Conservation (phyloP, 345 rosid species). For the Eucalyptus cladocalyx region DNA sequence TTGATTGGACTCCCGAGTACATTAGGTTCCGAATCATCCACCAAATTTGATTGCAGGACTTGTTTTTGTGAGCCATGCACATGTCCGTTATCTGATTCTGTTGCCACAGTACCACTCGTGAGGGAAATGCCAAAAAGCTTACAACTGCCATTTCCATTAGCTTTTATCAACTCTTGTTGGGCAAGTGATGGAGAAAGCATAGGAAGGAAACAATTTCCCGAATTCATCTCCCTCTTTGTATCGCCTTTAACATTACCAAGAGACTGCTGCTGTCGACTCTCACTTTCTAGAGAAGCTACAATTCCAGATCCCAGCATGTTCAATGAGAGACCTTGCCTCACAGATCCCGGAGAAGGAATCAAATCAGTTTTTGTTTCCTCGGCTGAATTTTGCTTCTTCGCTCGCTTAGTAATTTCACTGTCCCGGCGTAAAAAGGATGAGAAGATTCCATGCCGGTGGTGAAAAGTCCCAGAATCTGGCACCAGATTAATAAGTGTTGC, state of each 20-base stretch:
- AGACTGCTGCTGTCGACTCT: background rate
- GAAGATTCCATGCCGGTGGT: conserved; percentile 2
- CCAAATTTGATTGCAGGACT: background rate
- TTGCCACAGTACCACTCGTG: background rate
- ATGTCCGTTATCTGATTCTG: background rate
- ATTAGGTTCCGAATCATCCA: conserved; percentile 1
- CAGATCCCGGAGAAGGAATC: conserved; percentile 10
- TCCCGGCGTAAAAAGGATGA: background rate
- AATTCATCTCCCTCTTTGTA: conserved; percentile 5
- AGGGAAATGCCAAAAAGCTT: conserved; percentile 44
- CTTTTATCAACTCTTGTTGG: conserved; percentile 9
- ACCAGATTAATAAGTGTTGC: conserved; percentile 14
- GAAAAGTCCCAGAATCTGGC: conserved; percentile 13
- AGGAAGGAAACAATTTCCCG: conserved; percentile 17
- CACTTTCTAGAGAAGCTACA: conserved; percentile 7
- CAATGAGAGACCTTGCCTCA: conserved; percentile 7
- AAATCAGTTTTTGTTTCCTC: conserved; percentile 15
- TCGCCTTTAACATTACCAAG: conserved; percentile 2
- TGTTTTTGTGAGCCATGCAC: background rate
- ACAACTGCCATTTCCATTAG: conserved; percentile 15
- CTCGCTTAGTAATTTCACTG: background rate
- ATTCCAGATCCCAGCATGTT: conserved; percentile 14
- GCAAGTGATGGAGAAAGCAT: conserved; percentile 4
- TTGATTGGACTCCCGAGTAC: conserved; percentile 1
- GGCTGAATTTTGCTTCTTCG: conserved; percentile 1